Conservation (phyloP, 2,329 filamentous ascomycete genomes). For the Alternaria dauci region DNA sequence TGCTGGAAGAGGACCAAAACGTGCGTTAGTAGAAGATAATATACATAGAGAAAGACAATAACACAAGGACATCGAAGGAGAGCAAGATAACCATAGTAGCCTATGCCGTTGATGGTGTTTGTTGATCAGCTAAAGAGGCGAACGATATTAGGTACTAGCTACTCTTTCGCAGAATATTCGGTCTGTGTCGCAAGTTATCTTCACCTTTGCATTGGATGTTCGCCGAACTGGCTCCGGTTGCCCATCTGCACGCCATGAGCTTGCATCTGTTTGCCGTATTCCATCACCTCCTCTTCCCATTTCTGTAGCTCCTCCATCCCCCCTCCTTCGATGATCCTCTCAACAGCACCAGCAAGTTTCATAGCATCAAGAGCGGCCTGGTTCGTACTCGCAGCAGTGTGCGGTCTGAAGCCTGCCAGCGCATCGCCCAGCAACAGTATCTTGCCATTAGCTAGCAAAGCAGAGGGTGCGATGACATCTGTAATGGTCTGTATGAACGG, state of each 20-base stretch:
- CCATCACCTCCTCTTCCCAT: constrained; percentile 43
- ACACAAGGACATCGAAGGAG: neutral
- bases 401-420: constrained; percentile 55
- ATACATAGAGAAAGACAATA: too few species aligned
- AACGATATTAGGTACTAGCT: neutral
- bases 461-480: constrained; percentile 49
- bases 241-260: constrained; percentile 25
- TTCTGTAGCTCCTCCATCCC: constrained; percentile 28
- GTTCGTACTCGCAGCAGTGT: constrained; percentile 55
- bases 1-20: neutral
- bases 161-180: neutral
- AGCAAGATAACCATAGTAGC: neutral
- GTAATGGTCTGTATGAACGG: constrained; percentile 58
- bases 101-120: too few species aligned
- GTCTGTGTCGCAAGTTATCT: neutral
- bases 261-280: constrained; percentile 24
- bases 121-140: neutral
- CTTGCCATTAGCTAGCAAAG: constrained; percentile 50
- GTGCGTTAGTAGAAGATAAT: neutral
- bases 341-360: constrained; percentile 37
- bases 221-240: constrained; percentile 24
- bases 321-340: constrained; percentile 47
- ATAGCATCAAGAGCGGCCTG: constrained; percentile 57
- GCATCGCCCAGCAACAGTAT: constrained; percentile 59
- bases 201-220: constrained; percentile 17